Percentiles rank a stretch among this genome's conserved stretches.
Conservation (phyloP, 139 green algal species). For the Coelastrella sp. region DNA sequence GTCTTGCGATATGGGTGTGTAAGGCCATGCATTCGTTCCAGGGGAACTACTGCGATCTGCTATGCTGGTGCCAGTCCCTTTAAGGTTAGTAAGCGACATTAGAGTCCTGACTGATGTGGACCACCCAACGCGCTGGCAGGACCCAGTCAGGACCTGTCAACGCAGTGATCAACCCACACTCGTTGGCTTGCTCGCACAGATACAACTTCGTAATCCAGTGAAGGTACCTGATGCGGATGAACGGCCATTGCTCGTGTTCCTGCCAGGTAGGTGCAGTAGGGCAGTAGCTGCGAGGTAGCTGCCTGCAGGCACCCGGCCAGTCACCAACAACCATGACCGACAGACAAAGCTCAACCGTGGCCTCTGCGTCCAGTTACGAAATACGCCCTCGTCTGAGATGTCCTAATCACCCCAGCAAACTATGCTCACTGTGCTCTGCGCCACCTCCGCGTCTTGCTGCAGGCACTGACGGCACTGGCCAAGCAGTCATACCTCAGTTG, state of each 20-base stretch:
- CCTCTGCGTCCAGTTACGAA: too few species aligned
- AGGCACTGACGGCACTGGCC: constrained; percentile 80
- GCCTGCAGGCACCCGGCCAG: too few species aligned
- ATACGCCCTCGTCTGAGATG: too few species aligned
- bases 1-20: background rate
- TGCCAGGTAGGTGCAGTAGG: constrained; percentile 51
- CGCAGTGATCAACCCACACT: too few species aligned
- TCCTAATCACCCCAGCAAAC: background rate
- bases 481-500: constrained; percentile 70
- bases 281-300: background rate
- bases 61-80: background rate
- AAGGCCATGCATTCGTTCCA: background rate
- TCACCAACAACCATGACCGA: background rate
- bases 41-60: background rate
- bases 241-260: constrained; percentile 62
- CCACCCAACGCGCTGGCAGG: too few species aligned
- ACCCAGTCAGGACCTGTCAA: background rate
- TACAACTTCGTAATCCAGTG: constrained; percentile 51
- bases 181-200: too few species aligned
- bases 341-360: background rate
- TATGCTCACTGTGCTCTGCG: too few species aligned
- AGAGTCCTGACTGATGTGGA: background rate
- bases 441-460: background rate
- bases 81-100: too few species aligned
- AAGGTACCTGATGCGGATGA: constrained; percentile 32